Conservation (phyloP, 306 rosid genomes). For the Cicer judaicum region DNA sequence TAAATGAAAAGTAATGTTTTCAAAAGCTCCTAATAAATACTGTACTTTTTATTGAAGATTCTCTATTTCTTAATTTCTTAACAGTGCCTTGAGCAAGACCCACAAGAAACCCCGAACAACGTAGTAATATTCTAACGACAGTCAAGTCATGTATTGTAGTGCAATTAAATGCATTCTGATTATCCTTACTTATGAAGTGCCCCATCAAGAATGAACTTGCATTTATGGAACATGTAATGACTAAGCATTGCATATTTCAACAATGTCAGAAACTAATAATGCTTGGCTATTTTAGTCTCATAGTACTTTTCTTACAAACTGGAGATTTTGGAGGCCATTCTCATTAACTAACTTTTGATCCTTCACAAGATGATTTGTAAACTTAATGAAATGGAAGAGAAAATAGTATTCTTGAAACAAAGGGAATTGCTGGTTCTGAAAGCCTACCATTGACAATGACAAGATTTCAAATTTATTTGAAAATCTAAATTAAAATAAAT, state of each 20-base stretch:
- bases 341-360: not conserved
- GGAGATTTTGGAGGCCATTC: not conserved
- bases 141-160: slow-evolving; percentile 1
- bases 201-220: not conserved
- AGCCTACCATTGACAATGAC: not conserved
- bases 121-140: not conserved
- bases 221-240: slow-evolving; percentile 5
- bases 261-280: slow-evolving; percentile 13
- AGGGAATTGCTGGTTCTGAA: slow-evolving; percentile 1
- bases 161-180: slow-evolving; percentile 25
- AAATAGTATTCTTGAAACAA: not conserved
- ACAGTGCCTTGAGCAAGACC: not conserved
- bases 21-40: slow-evolving; percentile 14
- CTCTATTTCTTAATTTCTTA: not conserved
- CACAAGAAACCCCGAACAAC: not conserved
- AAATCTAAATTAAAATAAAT: not conserved
- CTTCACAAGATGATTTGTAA: slow-evolving; percentile 12
- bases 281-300: not conserved
- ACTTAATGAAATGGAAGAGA: not conserved
- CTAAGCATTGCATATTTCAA: slow-evolving; percentile 4
- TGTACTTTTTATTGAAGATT: not conserved
- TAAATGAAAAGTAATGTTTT: not conserved
- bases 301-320: not conserved
- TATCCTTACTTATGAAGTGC: slow-evolving; percentile 22
- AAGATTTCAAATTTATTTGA: slow-evolving; percentile 4